Base-by-base conservation (phyloP, 371 early-diverging fungal genomes). In the Lichtheimia corymbifera region DNA sequence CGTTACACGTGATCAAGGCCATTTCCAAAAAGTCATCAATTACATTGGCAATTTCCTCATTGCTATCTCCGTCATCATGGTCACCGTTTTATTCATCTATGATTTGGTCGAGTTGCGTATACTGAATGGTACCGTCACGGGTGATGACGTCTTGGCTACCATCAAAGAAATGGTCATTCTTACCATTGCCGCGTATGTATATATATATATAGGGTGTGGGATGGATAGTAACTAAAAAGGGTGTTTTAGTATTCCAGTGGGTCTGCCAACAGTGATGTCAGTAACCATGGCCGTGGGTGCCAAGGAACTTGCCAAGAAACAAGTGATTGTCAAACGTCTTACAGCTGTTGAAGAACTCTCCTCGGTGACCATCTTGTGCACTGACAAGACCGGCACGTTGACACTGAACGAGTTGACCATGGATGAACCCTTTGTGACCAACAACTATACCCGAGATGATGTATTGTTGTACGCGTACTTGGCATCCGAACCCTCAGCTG, bases 241-340 rank as follows among this genome's bases (percentile, higher is more conserved):
- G 49, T 22, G 22, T 62, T 25, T 51, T 61, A 74, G 78, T 57
- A 96, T 98, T 62, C 98, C 98, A 35, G 95, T 97, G 59, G 95
- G 97, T 68, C 84, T 97, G 22, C 97, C 95, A 12, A 94, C 98
- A n/a, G 96, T 97, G 62, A 85, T 97, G 84, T 94, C 96, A 2
- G 96, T 96, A 12, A 97, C 97, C 51, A 94, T 97, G 93, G 97
- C 97, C 11, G 88, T 96, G 47, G 97, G 97, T 64, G 94, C 97
- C 25, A 89, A 90, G 66, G 90, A 96, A 73, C 81, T 98, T 47
- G 95, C 98, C 20, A 85, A 86, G 56, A 93, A 95, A 72, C 79
- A 95, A 77, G 98, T 96, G 50, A 95, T 98, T 70, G 93, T 97
- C 53, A 96, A 96, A 82, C 90, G 95, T 56, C 81, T 97, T 28